A percentile compares a stretch with the other conserved stretches of the same genome.
Evolutionary conservation across 2,329 filamentous ascomycete species (phyloP).

Genomic region (Dactylellina drechsleri): DNA sequence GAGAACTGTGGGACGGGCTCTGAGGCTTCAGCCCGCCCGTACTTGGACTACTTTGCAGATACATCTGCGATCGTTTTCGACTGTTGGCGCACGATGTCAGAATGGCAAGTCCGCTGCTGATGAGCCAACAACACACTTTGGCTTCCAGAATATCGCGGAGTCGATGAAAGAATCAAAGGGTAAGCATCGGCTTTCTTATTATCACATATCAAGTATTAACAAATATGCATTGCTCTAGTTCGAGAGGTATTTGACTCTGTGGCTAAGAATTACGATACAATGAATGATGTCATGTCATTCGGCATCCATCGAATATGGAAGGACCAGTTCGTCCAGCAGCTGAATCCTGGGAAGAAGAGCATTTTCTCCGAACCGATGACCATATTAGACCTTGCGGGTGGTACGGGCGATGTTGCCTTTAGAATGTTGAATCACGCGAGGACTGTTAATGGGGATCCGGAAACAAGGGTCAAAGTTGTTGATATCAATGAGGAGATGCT

Average conservation of each 20-base stretch:
- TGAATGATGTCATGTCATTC: conserved; percentile 99
- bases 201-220: neutral
- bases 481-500: conserved; percentile 99
- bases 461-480: conserved; percentile 85
- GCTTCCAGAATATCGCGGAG: conserved; percentile 85
- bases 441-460: conserved; percentile 78
- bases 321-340: conserved; percentile 90
- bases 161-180: conserved; percentile 77
- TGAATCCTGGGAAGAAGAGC: conserved; percentile 79
- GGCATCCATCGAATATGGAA: conserved; percentile 97
- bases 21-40: conserved; percentile 31
- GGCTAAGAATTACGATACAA: conserved; percentile 91
- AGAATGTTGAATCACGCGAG: conserved; percentile 91
- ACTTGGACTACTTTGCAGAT: conserved; percentile 10
- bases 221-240: conserved; percentile 64
- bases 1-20: conserved; percentile 28
- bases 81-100: conserved; percentile 29
- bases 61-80: conserved; percentile 37
- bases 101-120: conserved; percentile 27
- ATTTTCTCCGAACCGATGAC: conserved; percentile 65
- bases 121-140: conserved; percentile 77
- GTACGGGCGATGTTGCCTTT: conserved; percentile 97
- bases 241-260: conserved; percentile 94
- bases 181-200: conserved; percentile 59
- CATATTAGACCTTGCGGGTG: conserved; percentile 95